Base-by-base conservation (phyloP, 306 rosid genomes). In the Prunus kanzakura region DNA sequence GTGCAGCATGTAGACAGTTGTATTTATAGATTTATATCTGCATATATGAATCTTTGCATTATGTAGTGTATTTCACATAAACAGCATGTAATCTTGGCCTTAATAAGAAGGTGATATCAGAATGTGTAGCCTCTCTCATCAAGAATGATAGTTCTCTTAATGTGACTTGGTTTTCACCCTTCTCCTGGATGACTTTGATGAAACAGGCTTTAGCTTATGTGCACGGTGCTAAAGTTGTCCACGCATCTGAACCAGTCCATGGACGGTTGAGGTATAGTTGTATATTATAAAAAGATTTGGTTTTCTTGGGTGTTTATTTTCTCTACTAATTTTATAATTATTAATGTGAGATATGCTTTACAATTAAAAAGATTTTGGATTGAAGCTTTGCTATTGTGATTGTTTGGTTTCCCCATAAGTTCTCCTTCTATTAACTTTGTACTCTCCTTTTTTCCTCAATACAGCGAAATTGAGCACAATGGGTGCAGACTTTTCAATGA, bases 211-310 rank as follows among this genome's bases (percentile, higher is more conserved):
- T 95, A 83, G 99, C 98, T 70, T 89, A 86, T 74, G 97, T 84
- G 71, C 93, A 95, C 73, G 99, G 99, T 45, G 98, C 97, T 84
- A 91, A 82, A 80, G 86, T 95, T 78, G 92, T 92, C 84, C 98
- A 83, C 56, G 99, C 99, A 84, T 29, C 93, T 61, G 98, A 95
- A 86, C 96, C 99, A 57, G 84, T 92, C 76, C 99, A 95, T 83
- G 99, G 99, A 29, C 97, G 97, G 69, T 78, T 95, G 77, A 95
- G 99, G 97, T 92, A 83, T 50, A 49, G 70, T 73, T 76, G 20
- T 75, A 78, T 47, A 69, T 69, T 76, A 63, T 20, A 41, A 75
- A 41, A 43, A 35, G 64, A 71, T 43, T 55, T 52, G 19, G 32
- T 78, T 32, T 64, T 74, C 58, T 7, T 35, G 43, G 30, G 74